phyloP scores from a whole-genome alignment of 2,329 filamentous ascomycete genomes.

The Colletotrichum paranaense region DNA sequence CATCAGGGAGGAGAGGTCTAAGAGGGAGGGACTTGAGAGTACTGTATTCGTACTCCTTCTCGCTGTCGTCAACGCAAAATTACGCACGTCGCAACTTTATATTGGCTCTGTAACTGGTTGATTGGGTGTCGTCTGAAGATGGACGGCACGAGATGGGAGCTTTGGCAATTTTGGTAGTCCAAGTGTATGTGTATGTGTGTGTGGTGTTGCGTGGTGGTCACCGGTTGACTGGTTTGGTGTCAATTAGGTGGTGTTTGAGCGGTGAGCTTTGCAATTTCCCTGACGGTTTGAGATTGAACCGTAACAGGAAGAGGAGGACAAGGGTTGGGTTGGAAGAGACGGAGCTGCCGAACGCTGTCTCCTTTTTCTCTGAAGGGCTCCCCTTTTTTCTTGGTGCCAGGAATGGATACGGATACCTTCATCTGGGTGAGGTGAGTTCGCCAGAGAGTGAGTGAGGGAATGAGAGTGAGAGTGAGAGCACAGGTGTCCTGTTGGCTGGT shows the following conservation, averaged over 20 bases:
- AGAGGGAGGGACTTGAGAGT: background rate
- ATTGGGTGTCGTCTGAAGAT: slow-evolving; percentile 22
- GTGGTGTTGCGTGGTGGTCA: background rate
- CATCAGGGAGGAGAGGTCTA: background rate
- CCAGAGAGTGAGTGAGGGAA: too few species aligned
- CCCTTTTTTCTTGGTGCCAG: background rate
- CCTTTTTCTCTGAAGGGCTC: background rate
- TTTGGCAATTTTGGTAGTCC: background rate
- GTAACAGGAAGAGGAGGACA: slow-evolving; percentile 10
- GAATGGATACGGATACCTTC: background rate
- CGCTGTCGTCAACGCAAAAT: slow-evolving; percentile 24
- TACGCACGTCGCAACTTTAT: slow-evolving; percentile 10
- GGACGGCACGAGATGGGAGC: background rate
- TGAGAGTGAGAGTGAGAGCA: too few species aligned
- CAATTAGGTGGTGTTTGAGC: slow-evolving; percentile 2
- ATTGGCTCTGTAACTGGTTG: slow-evolving; percentile 14
- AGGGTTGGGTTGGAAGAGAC: slow-evolving; percentile 3
- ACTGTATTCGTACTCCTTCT: background rate
- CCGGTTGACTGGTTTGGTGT: background rate
- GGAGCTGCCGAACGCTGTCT: slow-evolving; percentile 23
- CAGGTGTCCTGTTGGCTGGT: background rate
- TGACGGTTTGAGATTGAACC: slow-evolving; percentile 33
- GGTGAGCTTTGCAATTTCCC: slow-evolving; percentile 34
- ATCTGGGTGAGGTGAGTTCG: slow-evolving; percentile 13
- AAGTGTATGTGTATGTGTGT: background rate